Conservation (phyloP, 495 filamentous ascomycete genomes). For the Aspergillus haitiensis region DNA sequence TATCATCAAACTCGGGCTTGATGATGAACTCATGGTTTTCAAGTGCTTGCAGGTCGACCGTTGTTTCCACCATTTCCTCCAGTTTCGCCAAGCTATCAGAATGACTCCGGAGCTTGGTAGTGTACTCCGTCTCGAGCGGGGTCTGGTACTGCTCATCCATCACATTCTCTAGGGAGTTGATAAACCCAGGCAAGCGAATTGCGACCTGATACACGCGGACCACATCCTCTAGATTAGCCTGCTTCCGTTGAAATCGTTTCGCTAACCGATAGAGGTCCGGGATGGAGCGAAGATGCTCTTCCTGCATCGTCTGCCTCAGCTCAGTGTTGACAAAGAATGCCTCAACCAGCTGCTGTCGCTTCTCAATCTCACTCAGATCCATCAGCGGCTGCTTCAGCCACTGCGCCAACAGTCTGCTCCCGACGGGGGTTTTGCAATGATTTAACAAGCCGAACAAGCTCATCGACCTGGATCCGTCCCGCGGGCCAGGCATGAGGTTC, state of each 20-base stretch:
- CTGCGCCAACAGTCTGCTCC: conserved; percentile 85
- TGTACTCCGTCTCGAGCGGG: conserved; percentile 85
- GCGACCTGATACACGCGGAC: conserved; percentile 93
- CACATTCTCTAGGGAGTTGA: conserved; percentile 82
- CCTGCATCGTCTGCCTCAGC: conserved; percentile 94
- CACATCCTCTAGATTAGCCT: conserved; percentile 92
- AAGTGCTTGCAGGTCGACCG: conserved; percentile 91
- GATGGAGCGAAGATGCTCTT: conserved; percentile 90
- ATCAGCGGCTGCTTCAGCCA: conserved; percentile 99
- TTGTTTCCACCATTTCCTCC: conserved; percentile 98
- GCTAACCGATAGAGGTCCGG: conserved; percentile 92
- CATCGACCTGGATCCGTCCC: conserved; percentile 97
- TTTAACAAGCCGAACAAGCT: conserved; percentile 91
- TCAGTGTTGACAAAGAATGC: conserved; percentile 93
- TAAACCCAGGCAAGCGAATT: conserved; percentile 86
- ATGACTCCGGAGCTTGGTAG: conserved; percentile 72
- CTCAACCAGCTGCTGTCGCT: conserved; percentile 90
- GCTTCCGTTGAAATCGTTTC: conserved; percentile 89
- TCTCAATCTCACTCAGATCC: conserved; percentile 85
- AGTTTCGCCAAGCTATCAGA: conserved; percentile 80
- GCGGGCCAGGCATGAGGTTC: conserved; percentile 93
- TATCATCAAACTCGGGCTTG: conserved; percentile 96
- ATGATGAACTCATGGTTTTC: conserved; percentile 99
- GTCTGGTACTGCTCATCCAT: conserved; percentile 95
- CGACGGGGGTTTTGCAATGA: conserved; percentile 95